Evolutionary conservation across 306 rosid species (phyloP).

Genomic region (Adenanthera pavonina): DNA sequence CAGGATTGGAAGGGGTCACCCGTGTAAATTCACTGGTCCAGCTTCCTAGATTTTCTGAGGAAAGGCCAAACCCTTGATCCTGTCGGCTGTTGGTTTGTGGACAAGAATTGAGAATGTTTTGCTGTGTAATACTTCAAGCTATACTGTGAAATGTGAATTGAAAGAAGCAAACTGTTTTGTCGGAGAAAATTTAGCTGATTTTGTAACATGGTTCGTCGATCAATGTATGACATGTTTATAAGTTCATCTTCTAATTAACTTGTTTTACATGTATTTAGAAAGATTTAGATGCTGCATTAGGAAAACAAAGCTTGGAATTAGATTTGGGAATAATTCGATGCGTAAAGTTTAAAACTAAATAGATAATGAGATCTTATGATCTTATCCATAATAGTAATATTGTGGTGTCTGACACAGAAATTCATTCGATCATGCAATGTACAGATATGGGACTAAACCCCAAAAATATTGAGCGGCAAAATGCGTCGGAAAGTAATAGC

Average conservation of each 20-base stretch:
- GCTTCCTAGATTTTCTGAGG: slow-evolving; percentile 94
- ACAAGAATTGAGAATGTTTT: slow-evolving; percentile 37
- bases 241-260: no score
- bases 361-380: no score
- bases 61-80: slow-evolving; percentile 59
- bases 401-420: no score
- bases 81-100: slow-evolving; percentile 39
- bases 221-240: neutral
- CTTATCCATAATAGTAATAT: no score
- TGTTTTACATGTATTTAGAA: neutral
- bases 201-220: neutral
- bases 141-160: slow-evolving; percentile 36
- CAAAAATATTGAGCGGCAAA: no score
- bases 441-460: no score
- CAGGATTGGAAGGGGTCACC: slow-evolving; percentile 95
- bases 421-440: no score
- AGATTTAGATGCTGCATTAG: neutral
- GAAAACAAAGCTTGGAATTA: neutral
- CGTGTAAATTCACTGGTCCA: slow-evolving; percentile 96
- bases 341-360: no score
- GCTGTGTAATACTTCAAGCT: slow-evolving; percentile 43
- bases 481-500: no score
- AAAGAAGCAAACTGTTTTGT: slow-evolving; percentile 39
- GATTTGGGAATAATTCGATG: no score
- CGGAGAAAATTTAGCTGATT: slow-evolving; percentile 2